Evolutionary conservation across 805 yeast genomes (phyloP), one percentile per base, ranked within the genome.

Genomic region (Sugiyamaella valdiviana): DNA sequence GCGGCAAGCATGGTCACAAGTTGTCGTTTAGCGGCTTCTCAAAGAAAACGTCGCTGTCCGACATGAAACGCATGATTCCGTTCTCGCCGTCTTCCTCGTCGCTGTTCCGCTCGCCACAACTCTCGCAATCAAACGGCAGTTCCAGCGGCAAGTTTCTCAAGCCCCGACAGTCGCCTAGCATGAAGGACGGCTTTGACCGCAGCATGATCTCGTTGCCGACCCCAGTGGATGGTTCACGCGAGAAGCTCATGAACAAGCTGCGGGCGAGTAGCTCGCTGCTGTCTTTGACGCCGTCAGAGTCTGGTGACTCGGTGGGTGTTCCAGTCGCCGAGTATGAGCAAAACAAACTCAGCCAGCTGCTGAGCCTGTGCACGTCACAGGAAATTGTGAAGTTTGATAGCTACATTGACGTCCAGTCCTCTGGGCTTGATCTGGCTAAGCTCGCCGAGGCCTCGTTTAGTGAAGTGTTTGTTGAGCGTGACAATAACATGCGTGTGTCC

Each of bases 151-250:
- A 15, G 22, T 24, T 32, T 35, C 45, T 16, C 44, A 44, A n/a
- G 24, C 41, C 46, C 19, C 42, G 44, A 26, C 29, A 45, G 3
- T 48, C 51, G n/a, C 46, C 51, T n/a, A 46, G 43, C 38, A 39
- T 32, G 12, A 22, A 42, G 5, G 24, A 22, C 22, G 32, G 32
- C 16, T 54, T 63, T 41, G 69, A 64, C 46, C 69, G 68, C 49
- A 57, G 67, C 6, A 69, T 68, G 65, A 80, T 81, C 14, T 80
- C 85, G 3, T 63, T 78, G 48, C 87, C 86, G 1, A 70, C 75
- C 3, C 80, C 83, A 5, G 78, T 75, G 49, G 75, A 74, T 36
- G 72, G 71, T 10, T 75, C 84, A 14, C 69, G 79, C 32, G 79
- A 74, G 51, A 80, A 78, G 52, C 66, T 81, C 45, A 71, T 73